Conservation (phyloP, 257 asterid genomes). For the Scutellaria barbata region DNA sequence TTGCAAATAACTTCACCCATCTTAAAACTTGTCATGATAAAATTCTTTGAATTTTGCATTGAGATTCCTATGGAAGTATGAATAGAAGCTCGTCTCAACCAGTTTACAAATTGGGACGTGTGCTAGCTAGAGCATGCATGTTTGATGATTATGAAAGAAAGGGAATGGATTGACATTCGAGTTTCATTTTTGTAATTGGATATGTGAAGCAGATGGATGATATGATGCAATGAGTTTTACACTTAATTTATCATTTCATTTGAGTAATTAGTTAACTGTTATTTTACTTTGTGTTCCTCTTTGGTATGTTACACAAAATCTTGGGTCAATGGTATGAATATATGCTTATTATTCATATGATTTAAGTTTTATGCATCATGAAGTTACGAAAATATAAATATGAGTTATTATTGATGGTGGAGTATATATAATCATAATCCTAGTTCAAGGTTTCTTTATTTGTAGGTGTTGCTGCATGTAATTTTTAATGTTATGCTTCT, state of each 20-base stretch:
- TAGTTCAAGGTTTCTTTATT: too few species aligned
- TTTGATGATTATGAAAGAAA: not conserved
- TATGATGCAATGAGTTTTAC: not conserved
- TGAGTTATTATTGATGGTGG: not conserved
- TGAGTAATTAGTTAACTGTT: not conserved
- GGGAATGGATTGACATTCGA: not conserved
- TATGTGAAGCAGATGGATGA: not conserved
- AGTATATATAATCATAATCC: not conserved
- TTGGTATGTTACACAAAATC: not conserved
- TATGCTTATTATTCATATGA: too few species aligned
- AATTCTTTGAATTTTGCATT: not conserved
- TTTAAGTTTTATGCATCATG: too few species aligned
- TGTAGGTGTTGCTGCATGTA: too few species aligned
- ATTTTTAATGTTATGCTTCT: too few species aligned
- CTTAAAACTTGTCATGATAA: not conserved
- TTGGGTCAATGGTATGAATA: too few species aligned
- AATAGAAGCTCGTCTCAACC: not conserved
- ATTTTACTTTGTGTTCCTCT: not conserved
- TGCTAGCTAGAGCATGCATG: not conserved
- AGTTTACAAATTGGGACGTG: not conserved
- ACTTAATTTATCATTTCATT: not conserved
- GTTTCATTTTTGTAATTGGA: not conserved
- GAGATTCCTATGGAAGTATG: not conserved
- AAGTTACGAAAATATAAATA: not conserved
- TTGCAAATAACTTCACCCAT: not conserved